A percentile compares a stretch with the other conserved stretches of the same genome.
phyloP scores from a whole-genome alignment of 805 yeast species.

The Ogataea naganishii region DNA sequence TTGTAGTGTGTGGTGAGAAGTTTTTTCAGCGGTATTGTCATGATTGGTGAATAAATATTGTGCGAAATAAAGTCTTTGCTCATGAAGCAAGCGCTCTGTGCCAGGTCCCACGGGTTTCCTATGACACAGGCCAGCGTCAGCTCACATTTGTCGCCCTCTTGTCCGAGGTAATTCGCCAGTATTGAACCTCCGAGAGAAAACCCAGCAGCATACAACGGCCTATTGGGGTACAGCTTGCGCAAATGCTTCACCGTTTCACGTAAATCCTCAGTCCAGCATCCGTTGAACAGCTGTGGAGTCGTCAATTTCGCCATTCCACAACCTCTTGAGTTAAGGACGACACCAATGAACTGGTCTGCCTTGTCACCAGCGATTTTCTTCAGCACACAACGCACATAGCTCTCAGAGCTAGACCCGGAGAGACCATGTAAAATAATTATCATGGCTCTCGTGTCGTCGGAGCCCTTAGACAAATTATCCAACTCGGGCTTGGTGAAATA shows the following conservation, averaged over 20 bases:
- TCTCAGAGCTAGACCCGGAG: conserved; percentile 81
- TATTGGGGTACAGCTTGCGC: conserved; percentile 43
- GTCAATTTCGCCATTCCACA: conserved; percentile 65
- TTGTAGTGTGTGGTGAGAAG: conserved; percentile 34
- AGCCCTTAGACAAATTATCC: conserved; percentile 11
- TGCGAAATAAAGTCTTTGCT: conserved; percentile 33
- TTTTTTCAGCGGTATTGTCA: conserved; percentile 38
- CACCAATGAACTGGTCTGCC: conserved; percentile 48
- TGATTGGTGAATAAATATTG: conserved; percentile 38
- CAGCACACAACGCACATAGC: conserved; percentile 57
- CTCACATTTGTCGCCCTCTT: conserved; percentile 38
- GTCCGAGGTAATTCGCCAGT: conserved; percentile 65
- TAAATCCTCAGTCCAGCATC: conserved; percentile 64
- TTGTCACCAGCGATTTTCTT: conserved; percentile 26
- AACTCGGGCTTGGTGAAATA: conserved; percentile 41
- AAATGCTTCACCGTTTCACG: conserved; percentile 45
- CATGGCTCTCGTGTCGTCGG: conserved; percentile 41
- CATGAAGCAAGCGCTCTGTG: conserved; percentile 36
- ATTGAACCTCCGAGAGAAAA: conserved; percentile 75
- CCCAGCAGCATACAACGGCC: conserved; percentile 64
- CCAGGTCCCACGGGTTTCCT: conserved; percentile 70
- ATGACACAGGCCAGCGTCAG: conserved; percentile 51
- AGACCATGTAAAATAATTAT: conserved; percentile 66
- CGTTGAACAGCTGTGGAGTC: conserved; percentile 63
- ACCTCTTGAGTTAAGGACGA: conserved; percentile 68